Evolutionary conservation across 371 early-diverging fungal genomes (phyloP), one percentile per base, ranked within the genome.

Genomic region (Phascolomyces articulosus): DNA sequence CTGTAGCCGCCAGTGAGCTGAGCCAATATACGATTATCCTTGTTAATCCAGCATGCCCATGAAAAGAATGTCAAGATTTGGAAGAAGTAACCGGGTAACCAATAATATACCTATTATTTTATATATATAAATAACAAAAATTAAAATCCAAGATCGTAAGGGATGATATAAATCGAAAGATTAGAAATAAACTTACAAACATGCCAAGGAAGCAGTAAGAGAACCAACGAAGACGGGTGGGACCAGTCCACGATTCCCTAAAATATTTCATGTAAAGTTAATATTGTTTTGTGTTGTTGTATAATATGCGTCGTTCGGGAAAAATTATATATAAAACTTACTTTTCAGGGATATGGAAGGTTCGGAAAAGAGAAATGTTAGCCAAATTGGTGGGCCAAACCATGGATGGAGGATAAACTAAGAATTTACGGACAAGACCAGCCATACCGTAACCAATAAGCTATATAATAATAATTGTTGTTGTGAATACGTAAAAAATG

Each of bases 331-430:
- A 26, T 24, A 20, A 4, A 40, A 56, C 56, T 62, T 67, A 67
- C 67, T 40, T 72, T 56, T 70, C 75, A 16, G 62, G 73, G 21
- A 68, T 76, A 72, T 95, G 95, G 65, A 93, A 87, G 0, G 91
- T 83, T 41, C 82, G 82, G 77, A 92, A 88, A 26, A 95, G 73
- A 7, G 94, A 87, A 40, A 93, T 87, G 41, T 81, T 82, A 21
- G 93, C 79, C 58, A 96, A 73, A 51, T 81, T 87, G 4, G 75
- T 58, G 18, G 95, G 95, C 95, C 95, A 97, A 51, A 94, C 80
- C 96, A 96, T 95, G 11, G 87, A 78, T 1, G 91, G 78, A 16
- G 95, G 95, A 40, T 87, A 82, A n/a, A 96, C 93, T 24, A 96
- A 79, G 70, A 79, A 92, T 38, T 84, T 80, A 51, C 95, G 88